Base-by-base conservation (phyloP, 1,139 yeast genomes). In the Yamadazyma kanchanaburiensis region DNA sequence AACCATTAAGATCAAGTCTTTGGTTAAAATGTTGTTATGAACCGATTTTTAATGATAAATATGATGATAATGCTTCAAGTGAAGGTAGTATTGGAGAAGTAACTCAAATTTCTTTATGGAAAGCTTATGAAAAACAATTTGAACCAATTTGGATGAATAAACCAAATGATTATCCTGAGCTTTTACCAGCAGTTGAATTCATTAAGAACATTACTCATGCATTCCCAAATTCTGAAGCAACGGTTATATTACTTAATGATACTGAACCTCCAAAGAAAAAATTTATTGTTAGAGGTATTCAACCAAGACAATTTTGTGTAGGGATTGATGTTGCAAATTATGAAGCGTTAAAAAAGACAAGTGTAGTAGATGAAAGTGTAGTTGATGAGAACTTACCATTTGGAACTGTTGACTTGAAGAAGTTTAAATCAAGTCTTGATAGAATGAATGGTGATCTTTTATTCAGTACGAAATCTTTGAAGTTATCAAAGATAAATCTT, bases 21-120 rank as follows among this genome's bases (percentile, higher is more conserved):
- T 91, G 98, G 98, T 80, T 91, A 63, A 77, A 96, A 45, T 82
- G 95, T 43, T 84, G 94, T 42, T 94, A 87, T 58, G 91, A 81
- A 46, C 87, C 94, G 10, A 53, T 38, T 22, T 40, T 48, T 27
- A 43, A 45, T 21, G 33, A 43, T 11, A 40, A 31, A 17, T 38
- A 41, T 20, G 41, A 37, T 3, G 74, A 72, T 5, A 44, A 35
- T 16, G 34, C 34, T 9, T 19, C 48, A 6, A 30, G 39, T 12
- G 35, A 35, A 6, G 38, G 38, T 12, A 46, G 46, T 21, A 60
- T 55, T 12, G 88, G 94, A 4, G 96, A 88, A 53, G 96, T 89
- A 7, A 89, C 97, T 0, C 99, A 91, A 58, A 88, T 91, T 19
- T 84, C 95, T 10, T 70, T 91, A 29, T 91, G 99, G 99, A 87